phyloP scores from a whole-genome alignment of 768 basidiomycete genomes.

The Leccinum imitatum region DNA sequence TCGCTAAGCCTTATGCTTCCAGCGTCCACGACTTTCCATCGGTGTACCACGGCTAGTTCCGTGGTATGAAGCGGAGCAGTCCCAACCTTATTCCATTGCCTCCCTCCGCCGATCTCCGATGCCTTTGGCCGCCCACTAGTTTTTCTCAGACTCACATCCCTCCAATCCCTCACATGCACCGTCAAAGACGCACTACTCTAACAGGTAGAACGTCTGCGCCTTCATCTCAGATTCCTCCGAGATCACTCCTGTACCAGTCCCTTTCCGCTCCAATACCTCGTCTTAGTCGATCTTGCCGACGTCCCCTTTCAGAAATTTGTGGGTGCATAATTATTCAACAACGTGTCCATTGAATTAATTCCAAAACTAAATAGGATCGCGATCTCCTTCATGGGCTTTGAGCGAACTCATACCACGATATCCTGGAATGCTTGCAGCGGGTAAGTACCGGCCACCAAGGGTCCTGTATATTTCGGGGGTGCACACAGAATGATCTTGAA shows the following conservation, averaged over 20 bases:
- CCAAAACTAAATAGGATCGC: constrained; percentile 42
- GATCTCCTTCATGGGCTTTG: constrained; percentile 65
- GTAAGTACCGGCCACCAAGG: constrained; percentile 34
- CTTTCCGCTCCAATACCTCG: constrained; percentile 63
- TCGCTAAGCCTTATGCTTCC: no score
- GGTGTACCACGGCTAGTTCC: no score
- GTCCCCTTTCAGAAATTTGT: constrained; percentile 59
- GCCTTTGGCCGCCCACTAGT: constrained; percentile 67
- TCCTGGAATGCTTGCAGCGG: constrained; percentile 76
- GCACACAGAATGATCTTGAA: constrained; percentile 1
- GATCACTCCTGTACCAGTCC: constrained; percentile 23
- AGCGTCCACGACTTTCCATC: no score
- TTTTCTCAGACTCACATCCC: constrained; percentile 46
- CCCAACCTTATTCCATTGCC: constrained; percentile 44
- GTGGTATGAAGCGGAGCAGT: neutral
- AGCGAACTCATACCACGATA: constrained; percentile 68
- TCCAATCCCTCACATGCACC: constrained; percentile 39
- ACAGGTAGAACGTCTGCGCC: constrained; percentile 56
- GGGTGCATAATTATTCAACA: constrained; percentile 27
- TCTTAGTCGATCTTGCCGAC: constrained; percentile 61
- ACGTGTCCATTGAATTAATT: constrained; percentile 2
- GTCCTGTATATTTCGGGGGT: neutral
- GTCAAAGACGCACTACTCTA: constrained; percentile 45
- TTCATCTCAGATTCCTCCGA: constrained; percentile 53
- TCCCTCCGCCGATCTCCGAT: constrained; percentile 55